phyloP scores from a whole-genome alignment of 2,329 filamentous ascomycete genomes.

The Botrytis deweyae region DNA sequence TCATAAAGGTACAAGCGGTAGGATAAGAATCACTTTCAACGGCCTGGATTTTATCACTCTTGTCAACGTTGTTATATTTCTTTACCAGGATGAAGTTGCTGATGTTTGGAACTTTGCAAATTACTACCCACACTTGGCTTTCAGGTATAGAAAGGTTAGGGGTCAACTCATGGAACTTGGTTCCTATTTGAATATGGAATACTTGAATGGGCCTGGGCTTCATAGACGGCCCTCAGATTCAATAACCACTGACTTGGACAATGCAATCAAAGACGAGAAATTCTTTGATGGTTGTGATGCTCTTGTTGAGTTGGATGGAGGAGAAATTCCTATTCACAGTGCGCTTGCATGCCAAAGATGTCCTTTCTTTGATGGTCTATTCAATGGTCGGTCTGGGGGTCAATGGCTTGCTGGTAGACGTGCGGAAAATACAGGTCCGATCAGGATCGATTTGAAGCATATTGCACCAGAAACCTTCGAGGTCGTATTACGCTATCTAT shows the following conservation, averaged over 20 bases:
- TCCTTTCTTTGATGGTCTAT: slow-evolving; percentile 88
- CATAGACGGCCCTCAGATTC: slow-evolving; percentile 65
- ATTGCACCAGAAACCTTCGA: slow-evolving; percentile 71
- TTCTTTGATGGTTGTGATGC: slow-evolving; percentile 83
- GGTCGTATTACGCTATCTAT: slow-evolving; percentile 77
- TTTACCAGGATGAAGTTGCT: slow-evolving; percentile 76
- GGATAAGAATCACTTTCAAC: slow-evolving; percentile 62
- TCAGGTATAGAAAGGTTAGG: slow-evolving; percentile 76
- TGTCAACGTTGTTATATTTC: slow-evolving; percentile 74
- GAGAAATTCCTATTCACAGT: slow-evolving; percentile 73
- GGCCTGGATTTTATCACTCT: slow-evolving; percentile 75
- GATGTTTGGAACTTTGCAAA: slow-evolving; percentile 84
- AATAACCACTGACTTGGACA: slow-evolving; percentile 67
- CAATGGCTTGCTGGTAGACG: slow-evolving; percentile 76
- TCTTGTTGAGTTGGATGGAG: slow-evolving; percentile 72
- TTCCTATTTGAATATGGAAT: slow-evolving; percentile 65
- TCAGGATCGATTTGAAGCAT: slow-evolving; percentile 80
- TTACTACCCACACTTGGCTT: slow-evolving; percentile 59
- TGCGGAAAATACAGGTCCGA: slow-evolving; percentile 48
- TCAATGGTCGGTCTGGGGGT: slow-evolving; percentile 81
- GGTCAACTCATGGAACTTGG: slow-evolving; percentile 86
- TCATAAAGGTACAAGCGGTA: slow-evolving; percentile 46
- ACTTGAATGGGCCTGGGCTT: slow-evolving; percentile 70
- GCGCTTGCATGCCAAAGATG: slow-evolving; percentile 78
- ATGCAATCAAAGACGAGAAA: slow-evolving; percentile 63